Base-by-base conservation (phyloP, 176 grass and related monocot genomes). In the Oryza meyeriana region DNA sequence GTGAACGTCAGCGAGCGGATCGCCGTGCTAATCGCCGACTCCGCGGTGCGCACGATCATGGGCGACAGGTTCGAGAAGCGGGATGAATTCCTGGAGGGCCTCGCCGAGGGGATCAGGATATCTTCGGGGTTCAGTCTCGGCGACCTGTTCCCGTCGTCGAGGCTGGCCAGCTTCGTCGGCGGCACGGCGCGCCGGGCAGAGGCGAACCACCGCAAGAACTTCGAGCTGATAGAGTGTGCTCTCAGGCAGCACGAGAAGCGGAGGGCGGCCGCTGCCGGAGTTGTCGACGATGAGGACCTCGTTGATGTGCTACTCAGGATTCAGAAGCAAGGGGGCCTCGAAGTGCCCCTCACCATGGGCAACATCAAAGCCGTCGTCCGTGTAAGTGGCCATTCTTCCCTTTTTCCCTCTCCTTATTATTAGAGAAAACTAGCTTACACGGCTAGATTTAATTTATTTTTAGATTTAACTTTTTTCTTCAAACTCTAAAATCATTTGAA, bases 181-280 rank as follows among this genome's bases (percentile, higher is more conserved):
- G 18, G 50, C 50, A 55, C 50, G 50, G 1, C 20, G 50, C 34
- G 75, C 8, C 66, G 9, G 35, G 68, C 42, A 5, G 31, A 42
- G 12, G 85, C 12, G 18, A 81, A 42, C 8, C 48, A 80, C 50
- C 64, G 31, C 8, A 80, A 39, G 20, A 72, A 17, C 9, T 78
- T 72, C 8, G 66, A 65, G 66, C 80, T 88, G 25, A 83, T 83
- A 58, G 86, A 83, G 3, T 42, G 12, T 27, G 42, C 68, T 58
- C 78, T 83, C 26, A 66, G 16, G 22, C 67, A 88, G 58, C 86
- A 88, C 59, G 17, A 83, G 29, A 64, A 81, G 29, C 3, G 30
- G 16, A 42, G 63, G 7, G 13, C 69, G 0, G 47, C 59, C 9
- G 28, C 8, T 69, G 78, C 22, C 29, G 3, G 31, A 10, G 31